Conservation (phyloP, 1,284 basidiomycete species). For the Termitomyces sp. region DNA sequence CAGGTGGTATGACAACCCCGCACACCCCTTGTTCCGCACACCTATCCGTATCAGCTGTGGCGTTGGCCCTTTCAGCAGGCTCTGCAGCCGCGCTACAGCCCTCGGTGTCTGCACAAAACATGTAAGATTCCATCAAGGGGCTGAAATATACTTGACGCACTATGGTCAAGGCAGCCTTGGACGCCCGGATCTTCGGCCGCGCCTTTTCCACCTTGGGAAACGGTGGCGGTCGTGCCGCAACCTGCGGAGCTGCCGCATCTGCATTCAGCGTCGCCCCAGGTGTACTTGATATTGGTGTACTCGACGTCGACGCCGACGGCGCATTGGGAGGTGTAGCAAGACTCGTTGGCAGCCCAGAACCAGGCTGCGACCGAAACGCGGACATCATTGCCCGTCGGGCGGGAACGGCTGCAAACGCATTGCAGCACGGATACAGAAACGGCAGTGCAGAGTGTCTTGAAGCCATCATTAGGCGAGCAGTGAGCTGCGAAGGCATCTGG, state of each 20-base stretch:
- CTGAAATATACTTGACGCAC: slow-evolving; percentile 40
- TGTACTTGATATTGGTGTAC: slow-evolving; percentile 17
- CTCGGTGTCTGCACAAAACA: slow-evolving; percentile 61
- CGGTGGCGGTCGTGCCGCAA: slow-evolving; percentile 65
- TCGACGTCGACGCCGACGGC: slow-evolving; percentile 28
- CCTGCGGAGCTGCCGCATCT: slow-evolving; percentile 64
- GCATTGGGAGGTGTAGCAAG: slow-evolving; percentile 49
- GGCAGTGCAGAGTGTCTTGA: slow-evolving; percentile 25
- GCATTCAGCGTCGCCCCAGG: slow-evolving; percentile 32
- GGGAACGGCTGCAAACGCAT: slow-evolving; percentile 21
- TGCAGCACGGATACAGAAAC: slow-evolving; percentile 31
- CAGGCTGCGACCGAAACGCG: slow-evolving; percentile 33
- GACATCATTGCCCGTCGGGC: slow-evolving; percentile 58
- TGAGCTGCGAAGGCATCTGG: slow-evolving; percentile 17
- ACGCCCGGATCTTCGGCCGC: slow-evolving; percentile 63
- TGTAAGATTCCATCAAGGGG: neutral
- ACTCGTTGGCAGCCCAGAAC: slow-evolving; percentile 25
- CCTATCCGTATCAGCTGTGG: slow-evolving; percentile 94
- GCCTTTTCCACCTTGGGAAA: slow-evolving; percentile 58
- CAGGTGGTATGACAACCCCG: slow-evolving; percentile 94
- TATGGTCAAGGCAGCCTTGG: slow-evolving; percentile 80
- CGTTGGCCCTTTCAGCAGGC: slow-evolving; percentile 71
- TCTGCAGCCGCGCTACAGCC: slow-evolving; percentile 71
- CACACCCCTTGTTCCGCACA: slow-evolving; percentile 98
- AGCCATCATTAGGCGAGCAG: slow-evolving; percentile 21